Evolutionary conservation across 371 early-diverging fungal genomes (phyloP).

Genomic region (Choanephora cucurbitarum): DNA sequence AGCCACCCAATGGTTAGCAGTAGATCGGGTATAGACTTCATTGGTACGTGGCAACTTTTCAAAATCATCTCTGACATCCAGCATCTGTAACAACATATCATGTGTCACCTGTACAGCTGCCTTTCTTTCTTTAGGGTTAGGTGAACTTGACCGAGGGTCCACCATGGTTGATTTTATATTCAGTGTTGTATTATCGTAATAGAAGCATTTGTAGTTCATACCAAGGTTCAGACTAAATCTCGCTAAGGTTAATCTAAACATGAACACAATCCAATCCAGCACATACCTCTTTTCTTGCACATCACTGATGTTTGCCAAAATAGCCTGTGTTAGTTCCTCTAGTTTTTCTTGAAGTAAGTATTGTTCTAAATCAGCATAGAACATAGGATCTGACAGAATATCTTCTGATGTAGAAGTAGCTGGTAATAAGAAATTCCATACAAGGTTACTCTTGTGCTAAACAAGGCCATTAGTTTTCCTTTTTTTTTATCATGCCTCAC

Average conservation of each 20-base stretch:
- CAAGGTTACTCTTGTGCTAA: conserved; percentile 37
- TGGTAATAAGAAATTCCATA: conserved; percentile 46
- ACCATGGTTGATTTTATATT: conserved; percentile 44
- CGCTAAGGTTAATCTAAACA: no score
- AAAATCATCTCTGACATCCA: conserved; percentile 61
- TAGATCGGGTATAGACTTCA: conserved; percentile 65
- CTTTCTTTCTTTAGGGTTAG: conserved; percentile 19
- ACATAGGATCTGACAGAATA: conserved; percentile 25
- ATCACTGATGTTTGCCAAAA: conserved; percentile 25
- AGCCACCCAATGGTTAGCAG: conserved; percentile 63
- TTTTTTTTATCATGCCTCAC: no score
- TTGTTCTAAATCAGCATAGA: conserved; percentile 30
- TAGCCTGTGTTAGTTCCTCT: conserved; percentile 16
- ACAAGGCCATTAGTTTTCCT: no score
- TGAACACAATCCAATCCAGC: no score
- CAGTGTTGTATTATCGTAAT: conserved; percentile 44
- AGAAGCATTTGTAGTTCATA: conserved; percentile 46
- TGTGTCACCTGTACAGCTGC: conserved; percentile 32
- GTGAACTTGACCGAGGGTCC: conserved; percentile 17
- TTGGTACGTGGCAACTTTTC: conserved; percentile 51
- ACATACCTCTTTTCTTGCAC: conserved; percentile 45
- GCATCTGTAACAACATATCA: conserved; percentile 49
- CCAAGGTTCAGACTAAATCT: conserved; percentile 27
- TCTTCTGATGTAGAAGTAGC: conserved; percentile 29
- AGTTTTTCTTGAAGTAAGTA: conserved; percentile 29